Conservation (phyloP, 176 grass and related monocot species). For the Carex scoparia region DNA sequence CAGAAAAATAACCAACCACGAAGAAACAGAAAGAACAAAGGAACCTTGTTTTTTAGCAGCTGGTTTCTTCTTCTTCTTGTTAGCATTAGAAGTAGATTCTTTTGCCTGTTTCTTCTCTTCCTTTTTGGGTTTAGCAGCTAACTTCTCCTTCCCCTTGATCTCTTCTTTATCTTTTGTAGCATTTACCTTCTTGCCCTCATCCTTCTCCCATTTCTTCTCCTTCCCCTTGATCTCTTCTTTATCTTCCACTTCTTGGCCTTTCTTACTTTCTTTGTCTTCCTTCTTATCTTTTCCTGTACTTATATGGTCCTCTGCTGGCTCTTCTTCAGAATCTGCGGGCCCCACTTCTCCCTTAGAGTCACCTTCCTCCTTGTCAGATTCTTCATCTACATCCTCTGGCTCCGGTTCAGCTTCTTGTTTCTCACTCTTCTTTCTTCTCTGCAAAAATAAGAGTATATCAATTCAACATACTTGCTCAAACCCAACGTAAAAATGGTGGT, state of each 20-base stretch:
- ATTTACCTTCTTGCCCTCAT: conserved; percentile 13
- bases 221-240: conserved; percentile 28
- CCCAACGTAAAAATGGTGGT: neutral
- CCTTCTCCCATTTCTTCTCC: conserved; percentile 16
- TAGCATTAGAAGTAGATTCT: conserved; percentile 31
- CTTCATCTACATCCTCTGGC: conserved; percentile 60
- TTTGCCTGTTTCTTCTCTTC: conserved; percentile 42
- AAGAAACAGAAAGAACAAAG: neutral
- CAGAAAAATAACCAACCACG: neutral
- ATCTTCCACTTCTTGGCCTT: conserved; percentile 47
- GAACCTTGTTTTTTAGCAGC: conserved; percentile 39
- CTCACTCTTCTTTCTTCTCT: too few relatives aligned
- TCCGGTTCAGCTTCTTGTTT: conserved; percentile 48
- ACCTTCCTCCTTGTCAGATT: conserved; percentile 43
- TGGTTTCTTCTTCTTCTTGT: conserved; percentile 38
- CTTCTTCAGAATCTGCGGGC: conserved; percentile 51
- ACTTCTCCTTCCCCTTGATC: conserved; percentile 34
- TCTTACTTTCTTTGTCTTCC: conserved; percentile 20
- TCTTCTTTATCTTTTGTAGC: conserved; percentile 8
- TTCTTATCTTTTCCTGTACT: too few relatives aligned
- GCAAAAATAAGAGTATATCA: too few relatives aligned
- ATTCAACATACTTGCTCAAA: neutral
- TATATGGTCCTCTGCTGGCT: too few relatives aligned
- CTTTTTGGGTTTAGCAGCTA: conserved; percentile 44
- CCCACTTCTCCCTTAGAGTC: conserved; percentile 40